Percentiles rank a stretch among this genome's conserved stretches.
These are phyloP conservation scores for Cercospora sp. DNA, from an alignment of 2,329 filamentous ascomycete genomes.

Conservation along the genomic window DNA sequence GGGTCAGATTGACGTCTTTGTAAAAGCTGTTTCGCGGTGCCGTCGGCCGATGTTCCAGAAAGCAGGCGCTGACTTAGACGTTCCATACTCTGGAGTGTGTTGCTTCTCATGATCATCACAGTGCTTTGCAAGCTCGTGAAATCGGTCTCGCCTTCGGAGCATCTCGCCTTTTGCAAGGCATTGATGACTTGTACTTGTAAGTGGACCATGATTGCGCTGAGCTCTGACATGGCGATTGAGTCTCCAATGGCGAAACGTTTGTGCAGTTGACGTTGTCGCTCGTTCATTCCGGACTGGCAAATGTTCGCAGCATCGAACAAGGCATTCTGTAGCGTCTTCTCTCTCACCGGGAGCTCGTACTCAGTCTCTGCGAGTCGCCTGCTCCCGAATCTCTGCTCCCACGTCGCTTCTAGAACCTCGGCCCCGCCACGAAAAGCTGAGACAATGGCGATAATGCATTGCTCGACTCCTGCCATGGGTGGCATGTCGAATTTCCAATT, in stretches of 20 bases:
- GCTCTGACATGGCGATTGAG: slow-evolving; percentile 34
- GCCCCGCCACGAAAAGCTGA: slow-evolving; percentile 47
- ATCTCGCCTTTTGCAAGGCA: slow-evolving; percentile 42
- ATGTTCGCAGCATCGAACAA: slow-evolving; percentile 42
- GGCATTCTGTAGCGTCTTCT: slow-evolving; percentile 43
- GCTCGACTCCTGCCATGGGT: slow-evolving; percentile 36
- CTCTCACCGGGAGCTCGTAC: slow-evolving; percentile 39
- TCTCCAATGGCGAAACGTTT: slow-evolving; percentile 43
- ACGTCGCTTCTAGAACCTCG: slow-evolving; percentile 42
- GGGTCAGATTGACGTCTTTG: slow-evolving; percentile 1
- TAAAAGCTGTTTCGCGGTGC: not conserved
- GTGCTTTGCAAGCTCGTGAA: slow-evolving; percentile 42
- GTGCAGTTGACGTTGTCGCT: slow-evolving; percentile 41
- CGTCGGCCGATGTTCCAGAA: not conserved
- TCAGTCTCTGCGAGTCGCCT: slow-evolving; percentile 23
- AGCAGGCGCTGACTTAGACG: slow-evolving; percentile 30
- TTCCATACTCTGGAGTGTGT: slow-evolving; percentile 35
- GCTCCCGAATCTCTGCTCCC: slow-evolving; percentile 33
- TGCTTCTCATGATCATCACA: slow-evolving; percentile 27
- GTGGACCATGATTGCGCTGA: slow-evolving; percentile 42
- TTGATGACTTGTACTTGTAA: slow-evolving; percentile 46
- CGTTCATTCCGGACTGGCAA: slow-evolving; percentile 39
- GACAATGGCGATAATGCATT: slow-evolving; percentile 46
- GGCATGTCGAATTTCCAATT: not conserved
- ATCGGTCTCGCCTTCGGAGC: slow-evolving; percentile 40